A percentile compares a stretch with the other conserved stretches of the same genome.
Evolutionary conservation across 169 alveolate genomes (phyloP).

Genomic region (Blepharisma undulans): DNA sequence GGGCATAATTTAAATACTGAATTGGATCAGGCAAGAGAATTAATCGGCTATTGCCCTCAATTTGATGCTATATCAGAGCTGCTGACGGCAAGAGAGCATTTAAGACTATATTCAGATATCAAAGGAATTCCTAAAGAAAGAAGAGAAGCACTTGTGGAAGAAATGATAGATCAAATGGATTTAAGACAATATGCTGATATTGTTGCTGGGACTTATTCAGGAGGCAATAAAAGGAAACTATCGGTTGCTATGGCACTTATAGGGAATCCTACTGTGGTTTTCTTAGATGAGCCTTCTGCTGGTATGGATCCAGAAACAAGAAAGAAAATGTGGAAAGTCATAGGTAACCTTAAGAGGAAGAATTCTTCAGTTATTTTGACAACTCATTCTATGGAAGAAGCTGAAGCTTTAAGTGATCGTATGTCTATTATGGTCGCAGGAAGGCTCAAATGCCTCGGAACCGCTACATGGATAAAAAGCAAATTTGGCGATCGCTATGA

Average conservation of each 20-base stretch:
- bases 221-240: conserved; percentile 86
- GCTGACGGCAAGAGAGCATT: conserved; percentile 79
- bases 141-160: conserved; percentile 50
- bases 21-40: conserved; percentile 48
- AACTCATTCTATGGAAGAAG: conserved; percentile 89
- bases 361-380: conserved; percentile 70
- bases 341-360: conserved; percentile 61
- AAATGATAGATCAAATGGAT: conserved; percentile 68
- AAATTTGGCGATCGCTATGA: conserved; percentile 69
- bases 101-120: conserved; percentile 69
- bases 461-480: conserved; percentile 70
- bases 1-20: conserved; percentile 62
- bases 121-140: conserved; percentile 69
- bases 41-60: conserved; percentile 84
- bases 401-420: conserved; percentile 83
- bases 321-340: conserved; percentile 83
- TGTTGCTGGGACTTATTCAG: conserved; percentile 75
- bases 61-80: conserved; percentile 71
- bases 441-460: conserved; percentile 70
- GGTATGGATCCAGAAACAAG: conserved; percentile 90
- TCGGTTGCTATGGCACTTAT: conserved; percentile 86
- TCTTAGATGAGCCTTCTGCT: conserved; percentile 88
- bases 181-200: conserved; percentile 61
- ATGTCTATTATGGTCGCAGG: conserved; percentile 75
- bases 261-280: conserved; percentile 85